These are phyloP conservation scores for Starmerella powellii DNA, from an alignment of 805 yeast species.

Conservation along the genomic window DNA sequence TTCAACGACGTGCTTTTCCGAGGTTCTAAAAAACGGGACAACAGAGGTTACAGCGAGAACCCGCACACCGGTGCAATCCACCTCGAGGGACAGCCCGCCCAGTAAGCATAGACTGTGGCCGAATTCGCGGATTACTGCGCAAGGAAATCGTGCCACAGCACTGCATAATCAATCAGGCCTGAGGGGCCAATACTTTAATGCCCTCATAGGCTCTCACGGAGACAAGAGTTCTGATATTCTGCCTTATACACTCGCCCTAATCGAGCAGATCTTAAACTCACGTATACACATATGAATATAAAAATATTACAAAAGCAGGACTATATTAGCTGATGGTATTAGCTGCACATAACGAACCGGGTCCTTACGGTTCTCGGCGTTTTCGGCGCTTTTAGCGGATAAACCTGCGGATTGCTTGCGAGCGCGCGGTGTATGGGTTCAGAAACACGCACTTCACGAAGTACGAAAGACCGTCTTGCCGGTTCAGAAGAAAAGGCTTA, in stretches of 20 bases:
- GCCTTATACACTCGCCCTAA: too few species aligned
- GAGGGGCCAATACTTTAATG: too few species aligned
- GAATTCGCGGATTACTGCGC: too few species aligned
- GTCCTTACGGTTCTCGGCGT: not conserved
- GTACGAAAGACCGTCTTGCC: slow-evolving; percentile 37
- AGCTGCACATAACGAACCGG: too few species aligned
- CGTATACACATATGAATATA: too few species aligned
- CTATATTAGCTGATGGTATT: too few species aligned
- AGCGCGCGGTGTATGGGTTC: slow-evolving; percentile 32
- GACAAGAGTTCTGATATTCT: too few species aligned
- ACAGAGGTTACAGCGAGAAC: not conserved
- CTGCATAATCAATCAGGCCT: too few species aligned
- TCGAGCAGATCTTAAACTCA: too few species aligned
- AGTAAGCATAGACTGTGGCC: not conserved
- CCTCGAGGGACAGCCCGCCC: slow-evolving; percentile 8
- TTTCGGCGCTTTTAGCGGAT: not conserved
- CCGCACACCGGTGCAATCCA: slow-evolving; percentile 1
- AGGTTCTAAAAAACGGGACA: not conserved
- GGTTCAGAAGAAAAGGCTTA: slow-evolving; percentile 28
- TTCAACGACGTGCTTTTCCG: not conserved
- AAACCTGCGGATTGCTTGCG: slow-evolving; percentile 29
- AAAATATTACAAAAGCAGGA: too few species aligned
- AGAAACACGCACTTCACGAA: slow-evolving; percentile 36
- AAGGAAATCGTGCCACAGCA: too few species aligned
- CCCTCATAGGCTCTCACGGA: too few species aligned